phyloP scores from a whole-genome alignment of 2,329 filamentous ascomycete genomes.

The Aphanocladium album region DNA sequence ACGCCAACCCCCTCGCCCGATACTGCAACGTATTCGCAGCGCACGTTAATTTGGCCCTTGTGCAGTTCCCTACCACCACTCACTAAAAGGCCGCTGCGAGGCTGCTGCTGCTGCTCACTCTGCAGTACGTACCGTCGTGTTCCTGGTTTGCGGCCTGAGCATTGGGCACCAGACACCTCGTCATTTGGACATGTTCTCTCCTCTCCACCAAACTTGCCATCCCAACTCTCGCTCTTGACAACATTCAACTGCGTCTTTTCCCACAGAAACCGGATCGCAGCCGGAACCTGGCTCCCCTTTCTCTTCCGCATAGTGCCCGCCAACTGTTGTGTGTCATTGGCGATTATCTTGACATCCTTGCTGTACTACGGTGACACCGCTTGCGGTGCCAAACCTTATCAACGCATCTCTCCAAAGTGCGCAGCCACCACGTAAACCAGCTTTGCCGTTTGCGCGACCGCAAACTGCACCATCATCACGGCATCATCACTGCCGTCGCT shows the following conservation, averaged over 20 bases:
- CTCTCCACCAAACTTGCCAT: constrained; percentile 7
- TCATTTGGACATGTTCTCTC: background rate
- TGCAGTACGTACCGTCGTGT: background rate
- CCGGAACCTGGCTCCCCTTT: background rate
- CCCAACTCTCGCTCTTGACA: background rate
- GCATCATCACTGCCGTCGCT: background rate
- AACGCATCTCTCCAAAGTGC: background rate
- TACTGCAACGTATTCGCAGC: background rate
- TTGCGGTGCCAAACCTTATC: constrained; percentile 13
- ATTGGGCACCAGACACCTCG: constrained; percentile 8
- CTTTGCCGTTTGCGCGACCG: constrained; percentile 7
- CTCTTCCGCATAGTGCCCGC: background rate
- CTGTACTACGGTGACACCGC: constrained; percentile 10
- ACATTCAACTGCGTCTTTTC: background rate
- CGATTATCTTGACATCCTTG: constrained; percentile 8
- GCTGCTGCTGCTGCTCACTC: background rate
- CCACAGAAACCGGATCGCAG: background rate
- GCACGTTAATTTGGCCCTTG: background rate
- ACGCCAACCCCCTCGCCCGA: background rate
- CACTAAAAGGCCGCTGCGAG: background rate
- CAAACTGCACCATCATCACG: background rate
- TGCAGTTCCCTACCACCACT: background rate
- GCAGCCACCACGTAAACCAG: constrained; percentile 5
- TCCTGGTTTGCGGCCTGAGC: background rate
- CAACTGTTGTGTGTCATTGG: background rate